phyloP scores from a whole-genome alignment of 768 basidiomycete species.

The Trametes villosa region DNA sequence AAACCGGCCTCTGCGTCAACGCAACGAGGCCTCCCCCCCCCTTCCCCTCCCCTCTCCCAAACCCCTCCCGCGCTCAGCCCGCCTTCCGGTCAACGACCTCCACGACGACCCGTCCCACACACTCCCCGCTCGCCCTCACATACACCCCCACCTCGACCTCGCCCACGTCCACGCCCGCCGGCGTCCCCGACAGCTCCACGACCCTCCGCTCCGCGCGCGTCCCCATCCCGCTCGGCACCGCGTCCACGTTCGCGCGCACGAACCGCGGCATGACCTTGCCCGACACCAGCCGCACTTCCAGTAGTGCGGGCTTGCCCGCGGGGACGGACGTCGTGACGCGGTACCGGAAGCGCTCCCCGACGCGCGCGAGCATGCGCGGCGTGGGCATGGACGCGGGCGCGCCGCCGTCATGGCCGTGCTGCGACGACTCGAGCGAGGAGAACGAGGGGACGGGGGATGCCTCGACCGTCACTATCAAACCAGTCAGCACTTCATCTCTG shows the following conservation, averaged over 20 bases:
- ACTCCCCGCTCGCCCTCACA: slow-evolving; percentile 50
- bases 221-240: slow-evolving; percentile 21
- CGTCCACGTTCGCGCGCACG: slow-evolving; percentile 54
- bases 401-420: slow-evolving; percentile 42
- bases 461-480: not conserved
- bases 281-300: slow-evolving; percentile 54
- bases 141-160: slow-evolving; percentile 61
- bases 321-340: slow-evolving; percentile 45
- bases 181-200: slow-evolving; percentile 61
- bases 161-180: slow-evolving; percentile 54
- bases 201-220: slow-evolving; percentile 45
- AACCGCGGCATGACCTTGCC: slow-evolving; percentile 60
- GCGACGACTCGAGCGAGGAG: slow-evolving; percentile 66
- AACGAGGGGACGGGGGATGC: slow-evolving; percentile 52
- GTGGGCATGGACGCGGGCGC: slow-evolving; percentile 30
- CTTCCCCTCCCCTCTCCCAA: not conserved
- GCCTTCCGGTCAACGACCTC: slow-evolving; percentile 51
- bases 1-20: not conserved
- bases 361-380: slow-evolving; percentile 53
- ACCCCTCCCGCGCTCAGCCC: not conserved
- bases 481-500: slow-evolving; percentile 6
- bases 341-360: slow-evolving; percentile 64
- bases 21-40: not conserved
- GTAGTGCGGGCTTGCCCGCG: slow-evolving; percentile 28
- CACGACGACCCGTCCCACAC: slow-evolving; percentile 58